These are phyloP conservation scores for Exophiala alcalophila DNA, from an alignment of 2,329 filamentous ascomycete species.

Conservation along the genomic window DNA sequence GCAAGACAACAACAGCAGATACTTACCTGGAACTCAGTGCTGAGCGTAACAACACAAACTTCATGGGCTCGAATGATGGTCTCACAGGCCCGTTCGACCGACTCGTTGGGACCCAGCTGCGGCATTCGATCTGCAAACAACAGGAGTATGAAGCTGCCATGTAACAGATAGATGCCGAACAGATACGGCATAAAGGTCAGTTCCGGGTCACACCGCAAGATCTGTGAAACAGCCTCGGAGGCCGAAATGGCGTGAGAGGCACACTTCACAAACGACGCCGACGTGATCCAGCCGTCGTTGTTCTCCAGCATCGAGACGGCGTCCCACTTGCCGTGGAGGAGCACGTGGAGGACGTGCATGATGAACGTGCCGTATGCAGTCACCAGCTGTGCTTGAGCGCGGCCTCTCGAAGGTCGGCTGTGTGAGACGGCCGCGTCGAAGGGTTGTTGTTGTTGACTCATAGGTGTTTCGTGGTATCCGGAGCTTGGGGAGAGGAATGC, in stretches of 20 bases:
- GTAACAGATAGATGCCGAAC: constrained; percentile 52
- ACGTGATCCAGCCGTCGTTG: constrained; percentile 47
- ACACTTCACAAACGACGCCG: constrained; percentile 46
- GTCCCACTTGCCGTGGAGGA: constrained; percentile 51
- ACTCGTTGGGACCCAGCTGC: constrained; percentile 25
- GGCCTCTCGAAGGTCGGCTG: constrained; percentile 27
- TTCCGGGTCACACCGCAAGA: constrained; percentile 49
- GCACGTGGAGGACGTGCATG: constrained; percentile 48
- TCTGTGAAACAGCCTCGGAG: constrained; percentile 46
- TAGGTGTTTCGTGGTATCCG: constrained; percentile 26
- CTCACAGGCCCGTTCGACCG: constrained; percentile 48
- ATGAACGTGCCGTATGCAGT: constrained; percentile 49
- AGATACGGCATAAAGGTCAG: constrained; percentile 53
- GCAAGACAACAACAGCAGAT: neutral
- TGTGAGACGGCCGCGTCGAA: constrained; percentile 10
- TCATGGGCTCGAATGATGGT: constrained; percentile 52
- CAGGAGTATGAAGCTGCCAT: constrained; percentile 51
- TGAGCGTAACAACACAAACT: constrained; percentile 50
- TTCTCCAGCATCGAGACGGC: constrained; percentile 51
- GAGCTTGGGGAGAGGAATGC: constrained; percentile 34
- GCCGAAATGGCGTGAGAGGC: constrained; percentile 47
- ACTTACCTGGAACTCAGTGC: constrained; percentile 45
- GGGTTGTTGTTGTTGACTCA: constrained; percentile 3
- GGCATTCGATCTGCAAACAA: constrained; percentile 51
- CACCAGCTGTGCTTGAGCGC: constrained; percentile 39